These are phyloP conservation scores for Arachnomyces sp. DNA, from an alignment of 2,329 filamentous ascomycete genomes.

Conservation along the genomic window DNA sequence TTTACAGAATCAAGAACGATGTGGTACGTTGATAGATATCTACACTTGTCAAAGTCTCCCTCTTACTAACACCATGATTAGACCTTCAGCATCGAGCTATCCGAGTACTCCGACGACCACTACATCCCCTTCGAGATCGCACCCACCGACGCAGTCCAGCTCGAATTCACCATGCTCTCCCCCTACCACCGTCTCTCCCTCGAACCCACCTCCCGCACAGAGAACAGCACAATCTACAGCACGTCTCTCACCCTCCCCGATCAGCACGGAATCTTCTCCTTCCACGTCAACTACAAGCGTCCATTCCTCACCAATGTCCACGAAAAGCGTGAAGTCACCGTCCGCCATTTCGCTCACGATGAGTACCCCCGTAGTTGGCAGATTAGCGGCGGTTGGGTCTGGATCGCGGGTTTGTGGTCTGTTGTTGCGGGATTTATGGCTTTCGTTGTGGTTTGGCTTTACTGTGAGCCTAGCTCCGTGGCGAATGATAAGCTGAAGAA, in stretches of 20 bases:
- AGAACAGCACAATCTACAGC: constrained; percentile 64
- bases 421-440: constrained; percentile 76
- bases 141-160: constrained; percentile 66
- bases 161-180: constrained; percentile 98
- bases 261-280: constrained; percentile 99
- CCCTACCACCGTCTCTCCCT: constrained; percentile 88
- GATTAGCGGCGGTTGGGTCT: constrained; percentile 88
- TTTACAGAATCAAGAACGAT: constrained; percentile 94
- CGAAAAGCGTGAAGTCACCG: constrained; percentile 89
- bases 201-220: constrained; percentile 46
- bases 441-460: constrained; percentile 87
- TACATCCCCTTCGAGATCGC: constrained; percentile 68
- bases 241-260: constrained; percentile 77
- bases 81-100: constrained; percentile 81
- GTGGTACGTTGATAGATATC: constrained; percentile 59
- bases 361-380: constrained; percentile 88
- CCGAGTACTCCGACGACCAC: constrained; percentile 69
- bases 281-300: constrained; percentile 93
- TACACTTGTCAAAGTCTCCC: background rate
- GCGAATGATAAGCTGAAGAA: constrained; percentile 37
- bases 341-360: constrained; percentile 93
- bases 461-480: constrained; percentile 47
- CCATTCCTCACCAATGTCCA: constrained; percentile 83
- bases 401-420: constrained; percentile 78
- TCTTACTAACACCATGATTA: constrained; percentile 33